Conservation (phyloP, 2,329 filamentous ascomycete species). For the Botryosphaeria dothidea region DNA sequence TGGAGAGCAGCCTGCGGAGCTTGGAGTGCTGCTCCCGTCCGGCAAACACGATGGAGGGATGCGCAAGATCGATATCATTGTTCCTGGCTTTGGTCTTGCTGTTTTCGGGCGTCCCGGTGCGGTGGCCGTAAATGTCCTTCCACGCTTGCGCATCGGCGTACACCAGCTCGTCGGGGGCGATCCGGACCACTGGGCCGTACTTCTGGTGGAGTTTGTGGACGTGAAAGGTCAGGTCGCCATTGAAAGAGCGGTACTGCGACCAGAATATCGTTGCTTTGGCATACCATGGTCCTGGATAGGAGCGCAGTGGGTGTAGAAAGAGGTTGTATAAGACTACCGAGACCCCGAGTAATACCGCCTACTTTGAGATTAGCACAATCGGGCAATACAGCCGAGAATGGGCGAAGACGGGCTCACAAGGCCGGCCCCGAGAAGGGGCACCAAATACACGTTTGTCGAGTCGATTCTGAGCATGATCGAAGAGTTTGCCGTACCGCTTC, state of each 20-base stretch:
- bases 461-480: too few relatives aligned
- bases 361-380: too few relatives aligned
- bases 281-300: constrained; percentile 41
- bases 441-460: too few relatives aligned
- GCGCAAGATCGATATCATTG: constrained; percentile 16
- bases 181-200: constrained; percentile 45
- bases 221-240: neutral
- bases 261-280: constrained; percentile 40
- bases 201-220: constrained; percentile 34
- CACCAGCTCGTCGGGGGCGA: constrained; percentile 39
- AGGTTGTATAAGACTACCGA: constrained; percentile 36
- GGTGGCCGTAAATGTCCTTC: constrained; percentile 42
- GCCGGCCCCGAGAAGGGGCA: too few relatives aligned
- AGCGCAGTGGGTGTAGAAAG: constrained; percentile 45
- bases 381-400: too few relatives aligned
- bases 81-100: neutral
- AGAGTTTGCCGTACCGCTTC: too few relatives aligned
- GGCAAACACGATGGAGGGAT: neutral
- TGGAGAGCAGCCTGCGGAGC: constrained; percentile 26
- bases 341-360: neutral
- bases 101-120: constrained; percentile 3
- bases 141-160: constrained; percentile 43
- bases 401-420: too few relatives aligned
- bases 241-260: constrained; percentile 43
- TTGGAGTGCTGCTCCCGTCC: constrained; percentile 29